Conservation (phyloP, 176 grass and related monocot species). For the Alopecurus myosuroides region DNA sequence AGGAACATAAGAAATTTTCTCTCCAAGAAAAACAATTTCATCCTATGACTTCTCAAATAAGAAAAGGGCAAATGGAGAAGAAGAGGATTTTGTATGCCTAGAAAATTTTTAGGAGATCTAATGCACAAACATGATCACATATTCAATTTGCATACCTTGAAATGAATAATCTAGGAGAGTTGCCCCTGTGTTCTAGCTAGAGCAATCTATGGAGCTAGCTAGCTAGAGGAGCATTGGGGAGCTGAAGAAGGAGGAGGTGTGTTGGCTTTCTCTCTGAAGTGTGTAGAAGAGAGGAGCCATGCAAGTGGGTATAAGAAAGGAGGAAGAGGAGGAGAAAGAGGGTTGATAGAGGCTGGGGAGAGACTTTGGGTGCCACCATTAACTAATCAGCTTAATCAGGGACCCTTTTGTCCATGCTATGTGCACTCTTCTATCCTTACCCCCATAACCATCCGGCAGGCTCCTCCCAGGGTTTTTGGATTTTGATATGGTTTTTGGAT, state of each 20-base stretch:
- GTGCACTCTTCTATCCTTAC: constrained; percentile 6
- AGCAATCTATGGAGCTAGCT: not conserved
- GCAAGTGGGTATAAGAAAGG: constrained; percentile 44
- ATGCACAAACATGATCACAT: not conserved
- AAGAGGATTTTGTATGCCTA: not conserved
- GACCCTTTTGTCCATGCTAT: constrained; percentile 10
- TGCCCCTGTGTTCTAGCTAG: not conserved
- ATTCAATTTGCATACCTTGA: constrained; percentile 30
- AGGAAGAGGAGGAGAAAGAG: constrained; percentile 32
- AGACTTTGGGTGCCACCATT: constrained; percentile 34
- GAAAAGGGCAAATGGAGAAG: not conserved
- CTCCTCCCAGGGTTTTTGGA: constrained; percentile 14
- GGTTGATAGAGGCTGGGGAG: constrained; percentile 15
- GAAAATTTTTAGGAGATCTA: constrained; percentile 29
- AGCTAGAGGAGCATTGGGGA: constrained; percentile 32
- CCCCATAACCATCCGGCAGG: not conserved
- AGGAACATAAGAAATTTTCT: not conserved
- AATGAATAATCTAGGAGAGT: not conserved
- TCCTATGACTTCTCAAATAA: not conserved
- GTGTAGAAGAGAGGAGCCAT: constrained; percentile 17
- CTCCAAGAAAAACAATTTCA: not conserved
- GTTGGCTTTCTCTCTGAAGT: constrained; percentile 26
- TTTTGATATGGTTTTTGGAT: constrained; percentile 13
- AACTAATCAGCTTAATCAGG: constrained; percentile 1
- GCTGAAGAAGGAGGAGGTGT: not conserved